Evolutionary conservation across 495 filamentous ascomycete genomes (phyloP), one percentile per base, ranked within the genome.

Genomic region (Aspergillus conjunctus): DNA sequence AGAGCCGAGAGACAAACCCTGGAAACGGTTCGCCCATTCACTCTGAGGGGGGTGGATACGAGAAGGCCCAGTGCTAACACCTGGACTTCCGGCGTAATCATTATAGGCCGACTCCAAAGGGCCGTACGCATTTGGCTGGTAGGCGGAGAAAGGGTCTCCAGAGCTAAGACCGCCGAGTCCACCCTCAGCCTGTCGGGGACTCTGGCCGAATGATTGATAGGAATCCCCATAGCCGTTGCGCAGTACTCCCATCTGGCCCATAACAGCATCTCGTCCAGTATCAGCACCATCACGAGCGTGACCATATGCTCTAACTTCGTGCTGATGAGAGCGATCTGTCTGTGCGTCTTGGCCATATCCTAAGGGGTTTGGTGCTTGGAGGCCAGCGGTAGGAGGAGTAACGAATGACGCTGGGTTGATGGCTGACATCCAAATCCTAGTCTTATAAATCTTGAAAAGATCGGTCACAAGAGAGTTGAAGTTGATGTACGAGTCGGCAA

Each of bases 361-460:
- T 4, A 78, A 61, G 12, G 72, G 69, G 34, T 72, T 77, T 5
- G 74, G 61, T 15, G 70, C 66, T 67, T 88, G 87, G 33, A 93
- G 74, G 31, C 89, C 87, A 50, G 88, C 77, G 26, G 84, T 80
- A 4, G 91, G 90, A 3, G 76, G 74, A 54, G 91, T 93, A n/a
- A 92, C 91, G 72, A 97, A 97, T 2, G 93, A 96, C 7, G 94
- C 94, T 3, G 94, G 95, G 68, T 98, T 98, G 77, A 98, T 95
- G 8, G 94, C 93, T 6, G 92, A 97, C 92, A 98, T 96, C 94
- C 94, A 98, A 70, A 98, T 98, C 55, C 94, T 85, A 18, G 93
- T 96, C 79, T 98, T 98, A 79, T 96, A 98, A 59, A 97, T 92
- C 70, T 97, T 97, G 82, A 98, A 98, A 21, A 98, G 82, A 72